Evolutionary conservation across 2,329 filamentous ascomycete species (phyloP).

Genomic region (Leptographium galeiforme): DNA sequence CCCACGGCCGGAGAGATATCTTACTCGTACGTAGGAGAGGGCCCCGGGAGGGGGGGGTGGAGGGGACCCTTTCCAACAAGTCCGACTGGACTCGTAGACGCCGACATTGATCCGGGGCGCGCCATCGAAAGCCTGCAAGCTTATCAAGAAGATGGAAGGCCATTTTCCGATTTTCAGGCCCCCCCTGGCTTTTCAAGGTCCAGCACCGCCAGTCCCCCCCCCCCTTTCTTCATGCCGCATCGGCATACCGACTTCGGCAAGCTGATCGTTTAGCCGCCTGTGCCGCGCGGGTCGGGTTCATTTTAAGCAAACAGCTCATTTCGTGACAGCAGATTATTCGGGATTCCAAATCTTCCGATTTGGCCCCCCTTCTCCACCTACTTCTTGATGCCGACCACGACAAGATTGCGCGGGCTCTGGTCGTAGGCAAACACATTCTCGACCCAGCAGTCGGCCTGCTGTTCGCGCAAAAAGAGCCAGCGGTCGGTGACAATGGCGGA

Average conservation of each 20-base stretch:
- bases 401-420: constrained; percentile 77
- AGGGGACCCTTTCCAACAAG: no score
- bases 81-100: no score
- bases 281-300: background rate
- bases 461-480: constrained; percentile 76
- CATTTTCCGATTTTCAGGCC: no score
- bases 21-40: no score
- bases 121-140: background rate
- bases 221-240: background rate
- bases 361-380: constrained; percentile 1
- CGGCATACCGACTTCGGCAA: background rate
- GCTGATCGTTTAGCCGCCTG: background rate
- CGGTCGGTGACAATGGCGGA: constrained; percentile 81
- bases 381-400: constrained; percentile 77
- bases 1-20: no score
- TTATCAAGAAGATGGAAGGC: background rate
- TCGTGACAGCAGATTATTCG: background rate
- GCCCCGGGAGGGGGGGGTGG: no score
- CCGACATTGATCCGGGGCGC: no score
- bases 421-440: constrained; percentile 85
- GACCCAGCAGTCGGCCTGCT: constrained; percentile 69
- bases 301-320: background rate
- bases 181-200: no score
- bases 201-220: background rate
- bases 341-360: background rate